A percentile compares a stretch with the other conserved stretches of the same genome.
Conservation (phyloP, 495 filamentous ascomycete genomes). For the Penicillium psychrofluorescens region DNA sequence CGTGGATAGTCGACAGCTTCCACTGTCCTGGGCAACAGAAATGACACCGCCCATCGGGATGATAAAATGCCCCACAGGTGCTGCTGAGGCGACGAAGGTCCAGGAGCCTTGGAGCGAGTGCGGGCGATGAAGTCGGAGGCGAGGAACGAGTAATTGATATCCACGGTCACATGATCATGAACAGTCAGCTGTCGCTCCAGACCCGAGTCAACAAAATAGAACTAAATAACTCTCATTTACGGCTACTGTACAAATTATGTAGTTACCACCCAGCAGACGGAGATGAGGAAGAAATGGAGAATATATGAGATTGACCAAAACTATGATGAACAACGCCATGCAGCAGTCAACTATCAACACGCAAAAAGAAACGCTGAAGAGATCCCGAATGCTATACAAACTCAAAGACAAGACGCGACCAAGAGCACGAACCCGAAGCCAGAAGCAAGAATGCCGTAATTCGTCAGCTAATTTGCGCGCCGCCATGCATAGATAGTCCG, state of each 20-base stretch:
- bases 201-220: no score
- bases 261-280: no score
- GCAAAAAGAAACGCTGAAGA: conserved; percentile 16
- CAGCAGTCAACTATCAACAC: conserved; percentile 2
- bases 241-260: neutral
- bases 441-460: conserved; percentile 25
- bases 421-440: conserved; percentile 26
- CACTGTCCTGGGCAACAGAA: conserved; percentile 34
- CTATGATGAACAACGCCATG: conserved; percentile 1
- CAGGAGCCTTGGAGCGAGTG: conserved; percentile 12
- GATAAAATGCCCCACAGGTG: conserved; percentile 16
- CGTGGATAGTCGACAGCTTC: conserved; percentile 30
- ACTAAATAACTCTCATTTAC: no score
- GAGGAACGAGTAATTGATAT: no score
- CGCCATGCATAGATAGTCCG: conserved; percentile 23
- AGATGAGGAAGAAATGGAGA: neutral
- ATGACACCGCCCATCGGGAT: conserved; percentile 40
- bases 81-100: conserved; percentile 15
- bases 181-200: no score
- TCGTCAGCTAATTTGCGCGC: conserved; percentile 27
- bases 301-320: neutral
- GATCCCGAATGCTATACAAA: conserved; percentile 24
- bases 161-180: no score
- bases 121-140: no score
- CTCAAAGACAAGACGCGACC: conserved; percentile 16